These are phyloP conservation scores for Hydrangea macrophylla DNA, from an alignment of 148 eudicot species.

Conservation along the genomic window DNA sequence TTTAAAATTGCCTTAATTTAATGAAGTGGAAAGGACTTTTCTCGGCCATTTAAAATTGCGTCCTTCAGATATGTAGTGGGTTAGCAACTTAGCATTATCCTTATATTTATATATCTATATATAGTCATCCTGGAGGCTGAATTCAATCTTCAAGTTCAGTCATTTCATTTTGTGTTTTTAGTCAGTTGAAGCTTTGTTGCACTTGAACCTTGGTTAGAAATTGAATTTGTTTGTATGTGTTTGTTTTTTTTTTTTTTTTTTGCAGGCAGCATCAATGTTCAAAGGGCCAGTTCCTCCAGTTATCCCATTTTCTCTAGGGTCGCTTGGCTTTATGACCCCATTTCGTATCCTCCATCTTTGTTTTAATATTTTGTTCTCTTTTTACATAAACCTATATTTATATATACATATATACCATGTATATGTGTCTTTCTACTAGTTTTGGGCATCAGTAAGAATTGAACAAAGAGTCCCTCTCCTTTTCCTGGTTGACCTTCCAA, in stretches of 20 bases:
- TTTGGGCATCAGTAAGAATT: neutral
- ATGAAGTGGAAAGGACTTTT: too few relatives aligned
- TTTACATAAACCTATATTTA: neutral
- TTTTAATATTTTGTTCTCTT: neutral
- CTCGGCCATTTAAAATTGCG: too few relatives aligned
- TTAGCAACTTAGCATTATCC: too few relatives aligned
- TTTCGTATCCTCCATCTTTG: constrained; percentile 75
- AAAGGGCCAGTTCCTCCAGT: constrained; percentile 97
- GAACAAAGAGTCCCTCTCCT: neutral
- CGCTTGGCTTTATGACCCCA: constrained; percentile 97
- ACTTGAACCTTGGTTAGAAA: neutral
- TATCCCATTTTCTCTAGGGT: constrained; percentile 89
- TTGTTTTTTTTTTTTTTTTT: constrained; percentile 15
- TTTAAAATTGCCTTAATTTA: too few relatives aligned
- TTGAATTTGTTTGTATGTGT: neutral
- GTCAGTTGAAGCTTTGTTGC: neutral
- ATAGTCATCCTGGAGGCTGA: neutral
- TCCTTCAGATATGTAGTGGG: too few relatives aligned
- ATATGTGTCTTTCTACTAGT: neutral
- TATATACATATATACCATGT: too few relatives aligned
- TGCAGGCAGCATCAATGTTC: constrained; percentile 96
- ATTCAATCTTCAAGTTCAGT: neutral
- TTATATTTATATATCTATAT: too few relatives aligned
- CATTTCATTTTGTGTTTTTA: neutral
- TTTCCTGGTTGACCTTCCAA: neutral